phyloP scores from a whole-genome alignment of 805 yeast species.

The Candida chauliodis region DNA sequence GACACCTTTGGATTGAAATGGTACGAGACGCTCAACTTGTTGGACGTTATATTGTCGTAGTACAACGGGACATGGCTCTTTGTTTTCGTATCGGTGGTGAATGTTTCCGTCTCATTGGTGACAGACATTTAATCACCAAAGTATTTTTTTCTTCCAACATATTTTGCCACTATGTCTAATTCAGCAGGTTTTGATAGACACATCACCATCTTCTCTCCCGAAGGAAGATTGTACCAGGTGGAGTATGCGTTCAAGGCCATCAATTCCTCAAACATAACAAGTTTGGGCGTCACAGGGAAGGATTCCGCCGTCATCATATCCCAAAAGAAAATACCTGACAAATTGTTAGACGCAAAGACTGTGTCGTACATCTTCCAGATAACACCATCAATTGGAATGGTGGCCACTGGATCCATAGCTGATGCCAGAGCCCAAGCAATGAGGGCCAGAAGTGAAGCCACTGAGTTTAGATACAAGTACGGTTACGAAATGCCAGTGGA shows the following conservation, averaged over 20 bases:
- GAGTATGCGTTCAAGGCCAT: conserved; percentile 98
- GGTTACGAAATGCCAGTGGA: conserved; percentile 98
- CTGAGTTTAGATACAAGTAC: conserved; percentile 88
- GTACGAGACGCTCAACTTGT: conserved; percentile 66
- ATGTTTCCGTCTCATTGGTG: conserved; percentile 23
- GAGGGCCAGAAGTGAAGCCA: conserved; percentile 93
- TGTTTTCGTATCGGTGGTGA: conserved; percentile 33
- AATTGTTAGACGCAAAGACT: conserved; percentile 80
- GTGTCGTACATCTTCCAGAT: conserved; percentile 84
- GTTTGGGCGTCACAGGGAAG: conserved; percentile 81
- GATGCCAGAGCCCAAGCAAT: conserved; percentile 89
- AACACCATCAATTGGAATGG: conserved; percentile 79
- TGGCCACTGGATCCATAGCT: conserved; percentile 93
- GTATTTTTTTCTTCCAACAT: neutral
- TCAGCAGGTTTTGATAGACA: conserved; percentile 99
- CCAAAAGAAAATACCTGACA: conserved; percentile 96
- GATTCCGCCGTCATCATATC: conserved; percentile 85
- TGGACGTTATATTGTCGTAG: conserved; percentile 22
- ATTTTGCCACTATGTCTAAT: conserved; percentile 28
- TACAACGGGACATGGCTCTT: conserved; percentile 30
- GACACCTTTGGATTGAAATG: conserved; percentile 82
- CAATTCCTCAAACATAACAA: conserved; percentile 86
- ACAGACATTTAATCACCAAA: conserved; percentile 5
- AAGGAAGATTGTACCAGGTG: conserved; percentile 95
- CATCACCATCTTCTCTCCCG: conserved; percentile 97